phyloP scores from a whole-genome alignment of 2,329 filamentous ascomycete species.

The Penicillium freii region DNA sequence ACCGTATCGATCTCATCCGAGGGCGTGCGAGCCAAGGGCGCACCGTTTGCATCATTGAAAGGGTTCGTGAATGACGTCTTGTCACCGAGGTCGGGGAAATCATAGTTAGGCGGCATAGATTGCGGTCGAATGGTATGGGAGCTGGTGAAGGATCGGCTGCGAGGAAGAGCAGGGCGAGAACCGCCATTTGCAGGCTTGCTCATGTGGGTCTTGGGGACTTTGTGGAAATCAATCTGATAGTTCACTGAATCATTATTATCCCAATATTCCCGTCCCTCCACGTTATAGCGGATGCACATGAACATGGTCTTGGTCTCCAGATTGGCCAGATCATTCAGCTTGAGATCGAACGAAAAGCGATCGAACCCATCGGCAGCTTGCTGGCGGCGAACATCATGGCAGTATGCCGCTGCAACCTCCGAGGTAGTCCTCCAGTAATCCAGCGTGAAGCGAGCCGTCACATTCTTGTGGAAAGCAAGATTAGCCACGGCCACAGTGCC shows the following conservation, averaged over 20 bases:
- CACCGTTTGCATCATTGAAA: slow-evolving; percentile 62
- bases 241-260: slow-evolving; percentile 87
- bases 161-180: slow-evolving; percentile 59
- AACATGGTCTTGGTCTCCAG: slow-evolving; percentile 90
- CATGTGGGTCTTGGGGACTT: slow-evolving; percentile 65
- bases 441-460: slow-evolving; percentile 90
- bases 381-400: slow-evolving; percentile 69
- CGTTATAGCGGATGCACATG: slow-evolving; percentile 84
- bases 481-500: slow-evolving; percentile 85
- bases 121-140: slow-evolving; percentile 50
- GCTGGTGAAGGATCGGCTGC: slow-evolving; percentile 61
- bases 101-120: slow-evolving; percentile 61
- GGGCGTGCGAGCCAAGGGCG: slow-evolving; percentile 71
- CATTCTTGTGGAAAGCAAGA: slow-evolving; percentile 80
- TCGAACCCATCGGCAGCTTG: slow-evolving; percentile 68
- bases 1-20: slow-evolving; percentile 65
- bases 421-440: slow-evolving; percentile 99
- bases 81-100: slow-evolving; percentile 64
- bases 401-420: slow-evolving; percentile 86
- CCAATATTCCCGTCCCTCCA: slow-evolving; percentile 85
- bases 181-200: slow-evolving; percentile 49
- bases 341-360: slow-evolving; percentile 91
- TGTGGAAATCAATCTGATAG: slow-evolving; percentile 90
- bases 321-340: slow-evolving; percentile 84
- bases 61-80: slow-evolving; percentile 58